Evolutionary conservation across 2,329 filamentous ascomycete genomes (phyloP), one percentile per base, ranked within the genome.

Genomic region (Chrysoporthe puriensis): DNA sequence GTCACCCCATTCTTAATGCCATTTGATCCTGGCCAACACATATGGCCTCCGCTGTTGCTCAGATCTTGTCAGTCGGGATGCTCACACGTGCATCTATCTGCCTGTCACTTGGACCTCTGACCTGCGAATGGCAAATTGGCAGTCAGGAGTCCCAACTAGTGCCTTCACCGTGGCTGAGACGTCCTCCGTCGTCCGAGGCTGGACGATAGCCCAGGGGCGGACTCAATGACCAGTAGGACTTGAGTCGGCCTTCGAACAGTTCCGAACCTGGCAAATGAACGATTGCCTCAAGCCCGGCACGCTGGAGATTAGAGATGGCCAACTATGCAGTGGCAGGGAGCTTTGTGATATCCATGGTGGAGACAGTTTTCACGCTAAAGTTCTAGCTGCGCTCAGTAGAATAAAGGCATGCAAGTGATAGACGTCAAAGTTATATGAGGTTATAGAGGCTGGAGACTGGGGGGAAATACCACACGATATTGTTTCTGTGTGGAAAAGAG

Each of bases 41-140:
- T 56, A 42, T 66, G 64, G n/a, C 57, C 64, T 32, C 46, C 64
- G 5, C 57, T 60, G 57, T 42, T 58, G 13, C 26, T 32, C 11
- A 4, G 40, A 40, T 40, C 34, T 18, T 9, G 54, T 40, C 18
- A 57, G 8, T 6, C 16, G 13, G 11, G 18, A 18, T 5, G 16
- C 34, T 9, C 54, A 11, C 11, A 18, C 40, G 3, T 58, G 2
- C 13, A n/a, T 26, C 42, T 36, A n/a, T 26, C 36, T 40, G 36
- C 36, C 9, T 9, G 36, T 9, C 36, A 40, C 36, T 9, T 40
- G 36, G 36, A 40, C n/a, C 40, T 26, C 57, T 42, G 5, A 44
- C 40, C 57, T 66, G 14, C 57, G 57, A 7, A 66, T 66, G 16
- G 64, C 46, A 36, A 62, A 34, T 18, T 66, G 34, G 16, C 46